Evolutionary conservation across 768 basidiomycete species (phyloP), one percentile per base, ranked within the genome.

Genomic region (Tylopilus balloui): DNA sequence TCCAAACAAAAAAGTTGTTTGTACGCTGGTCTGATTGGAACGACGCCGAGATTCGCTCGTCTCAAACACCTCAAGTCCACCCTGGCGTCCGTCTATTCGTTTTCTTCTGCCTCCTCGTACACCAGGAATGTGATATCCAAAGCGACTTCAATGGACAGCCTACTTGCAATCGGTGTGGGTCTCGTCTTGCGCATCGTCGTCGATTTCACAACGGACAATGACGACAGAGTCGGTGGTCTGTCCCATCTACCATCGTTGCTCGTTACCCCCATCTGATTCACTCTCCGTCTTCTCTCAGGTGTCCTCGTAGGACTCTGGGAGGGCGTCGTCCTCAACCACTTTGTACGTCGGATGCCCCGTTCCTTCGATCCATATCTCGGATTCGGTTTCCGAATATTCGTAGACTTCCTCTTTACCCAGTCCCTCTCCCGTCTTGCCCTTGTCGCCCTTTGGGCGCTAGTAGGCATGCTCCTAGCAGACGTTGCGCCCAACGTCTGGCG

Each of bases 291-390:
- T 38, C 14, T n/a, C 8, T 13, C 47, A 77, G 80, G 82, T 15
- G 80, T 82, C 13, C 74, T 89, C 48, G 72, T 90, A 45, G 88
- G 87, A 8, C 70, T 88, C 17, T 89, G 86, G 85, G 87, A 89
- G 66, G 86, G 88, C 41, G 76, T 85, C 21, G 79, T 88, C 31
- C 72, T 87, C 47, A 78, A 80, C 34, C 87, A 88, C 56, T 88
- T 86, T 63, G 66, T 86, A 54, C 77, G 76, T 52, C 84, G 84
- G 62, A 76, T 75, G 66, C 84, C 85, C 27, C 61, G 49, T 47
- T 86, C 86, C 1, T 71, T 74, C 48, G 86, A 88, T 64, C 86
- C 86, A 8, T 86, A 82, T 65, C 68, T 88, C 46, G 83, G 78
- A 13, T 79, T 80, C 51, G 81, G 69, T 29, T 77, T 87, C 43